Percentiles rank a stretch among this genome's conserved stretches.
Conservation (phyloP, 2,329 filamentous ascomycete species). For the Zymoseptoria pseudotritici region DNA sequence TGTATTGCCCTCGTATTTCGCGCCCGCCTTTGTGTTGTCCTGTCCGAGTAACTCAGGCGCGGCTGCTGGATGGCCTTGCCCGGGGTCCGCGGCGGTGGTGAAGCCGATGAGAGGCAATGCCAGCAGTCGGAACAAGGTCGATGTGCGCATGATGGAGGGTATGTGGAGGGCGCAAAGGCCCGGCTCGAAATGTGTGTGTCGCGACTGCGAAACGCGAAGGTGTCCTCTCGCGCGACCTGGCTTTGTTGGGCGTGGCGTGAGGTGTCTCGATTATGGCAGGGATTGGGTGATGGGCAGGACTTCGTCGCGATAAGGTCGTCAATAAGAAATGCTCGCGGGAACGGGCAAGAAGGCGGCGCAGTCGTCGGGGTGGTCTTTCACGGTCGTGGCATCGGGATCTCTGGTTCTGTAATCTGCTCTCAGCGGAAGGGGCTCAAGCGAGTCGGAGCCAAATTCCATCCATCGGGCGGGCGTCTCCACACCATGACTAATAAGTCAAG, state of each 20-base stretch:
- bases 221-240: neutral
- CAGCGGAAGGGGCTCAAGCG: neutral
- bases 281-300: neutral
- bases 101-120: constrained; percentile 23
- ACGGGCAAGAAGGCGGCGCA: neutral
- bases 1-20: constrained; percentile 6
- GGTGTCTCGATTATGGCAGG: neutral
- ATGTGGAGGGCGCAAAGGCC: constrained; percentile 18
- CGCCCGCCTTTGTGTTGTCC: neutral
- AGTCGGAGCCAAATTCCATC: neutral
- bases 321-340: neutral
- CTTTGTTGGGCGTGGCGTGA: neutral
- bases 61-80: constrained; percentile 9
- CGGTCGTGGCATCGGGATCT: neutral
- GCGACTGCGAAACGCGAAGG: neutral
- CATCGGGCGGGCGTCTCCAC: neutral
- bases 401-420: neutral
- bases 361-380: neutral
- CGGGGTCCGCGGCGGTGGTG: constrained; percentile 11
- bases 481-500: neutral
- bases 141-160: constrained; percentile 23
- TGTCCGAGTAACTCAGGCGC: neutral
- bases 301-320: neutral
- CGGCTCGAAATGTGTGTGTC: neutral
- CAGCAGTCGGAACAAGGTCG: constrained; percentile 23